Evolutionary conservation across 176 grass and related monocot genomes (phyloP).

Genomic region (Chrysopogon serrulatus): DNA sequence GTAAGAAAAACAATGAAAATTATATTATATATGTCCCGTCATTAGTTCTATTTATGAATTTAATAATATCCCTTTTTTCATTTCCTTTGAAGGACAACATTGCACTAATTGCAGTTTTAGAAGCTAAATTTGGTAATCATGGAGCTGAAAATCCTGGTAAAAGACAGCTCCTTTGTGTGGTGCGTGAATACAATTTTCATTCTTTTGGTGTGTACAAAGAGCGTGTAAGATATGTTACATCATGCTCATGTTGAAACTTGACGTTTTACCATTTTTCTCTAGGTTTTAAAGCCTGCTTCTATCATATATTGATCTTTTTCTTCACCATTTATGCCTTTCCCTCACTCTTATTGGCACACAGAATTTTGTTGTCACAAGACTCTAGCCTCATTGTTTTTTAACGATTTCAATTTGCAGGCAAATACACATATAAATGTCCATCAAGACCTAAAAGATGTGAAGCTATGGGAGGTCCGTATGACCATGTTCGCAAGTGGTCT

Average conservation of each 20-base stretch:
- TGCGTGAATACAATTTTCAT: conserved; percentile 36
- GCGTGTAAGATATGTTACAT: background rate
- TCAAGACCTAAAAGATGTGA: conserved; percentile 96
- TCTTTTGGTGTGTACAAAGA: background rate
- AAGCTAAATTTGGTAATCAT: conserved; percentile 90
- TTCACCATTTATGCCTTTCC: background rate
- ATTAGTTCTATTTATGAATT: conserved; percentile 3
- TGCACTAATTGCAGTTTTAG: conserved; percentile 89
- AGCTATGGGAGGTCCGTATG: conserved; percentile 84
- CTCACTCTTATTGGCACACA: background rate
- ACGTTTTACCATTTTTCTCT: background rate
- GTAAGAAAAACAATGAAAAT: conserved; percentile 23
- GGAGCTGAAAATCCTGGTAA: conserved; percentile 91
- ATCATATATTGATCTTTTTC: background rate
- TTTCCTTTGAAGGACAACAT: conserved; percentile 83
- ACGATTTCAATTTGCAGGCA: conserved; percentile 51
- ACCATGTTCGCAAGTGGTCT: conserved; percentile 14
- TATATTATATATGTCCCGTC: background rate
- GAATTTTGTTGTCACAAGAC: background rate
- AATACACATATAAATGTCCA: conserved; percentile 99
- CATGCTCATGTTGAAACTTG: background rate
- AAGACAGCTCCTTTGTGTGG: conserved; percentile 99
- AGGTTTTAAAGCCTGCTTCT: background rate
- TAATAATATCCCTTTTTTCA: background rate
- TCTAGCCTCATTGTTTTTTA: conserved; percentile 24